A percentile compares a stretch with the other conserved stretches of the same genome.
These are phyloP conservation scores for Brassica nigra DNA, from an alignment of 345 rosid species.

Conservation along the genomic window DNA sequence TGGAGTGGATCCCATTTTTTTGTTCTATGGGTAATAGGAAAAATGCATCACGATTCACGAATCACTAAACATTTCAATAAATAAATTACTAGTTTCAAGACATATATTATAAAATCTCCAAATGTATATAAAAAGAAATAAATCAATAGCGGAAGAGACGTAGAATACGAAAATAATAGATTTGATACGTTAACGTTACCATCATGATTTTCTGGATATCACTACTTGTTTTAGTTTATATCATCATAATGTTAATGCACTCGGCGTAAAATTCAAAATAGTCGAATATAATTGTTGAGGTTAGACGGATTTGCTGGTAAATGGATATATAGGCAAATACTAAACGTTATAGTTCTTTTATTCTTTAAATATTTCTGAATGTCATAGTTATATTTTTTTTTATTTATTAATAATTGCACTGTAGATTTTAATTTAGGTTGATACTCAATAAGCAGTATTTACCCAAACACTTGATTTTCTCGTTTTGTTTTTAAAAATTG, in stretches of 20 bases:
- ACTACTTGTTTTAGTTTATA: conserved; percentile 4
- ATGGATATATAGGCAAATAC: neutral
- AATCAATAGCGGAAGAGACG: neutral
- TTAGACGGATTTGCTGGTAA: neutral
- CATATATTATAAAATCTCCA: neutral
- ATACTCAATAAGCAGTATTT: too few relatives aligned
- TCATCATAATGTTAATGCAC: neutral
- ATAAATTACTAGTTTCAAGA: neutral
- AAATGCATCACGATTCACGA: conserved; percentile 30
- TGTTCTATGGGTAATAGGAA: neutral
- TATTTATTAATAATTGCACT: too few relatives aligned
- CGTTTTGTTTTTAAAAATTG: too few relatives aligned
- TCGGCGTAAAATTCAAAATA: too few relatives aligned
- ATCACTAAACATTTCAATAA: conserved; percentile 20
- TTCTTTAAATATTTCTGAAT: neutral
- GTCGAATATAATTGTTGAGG: neutral
- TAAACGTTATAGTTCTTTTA: neutral
- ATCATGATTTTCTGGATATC: neutral
- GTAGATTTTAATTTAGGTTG: too few relatives aligned
- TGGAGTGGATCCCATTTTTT: conserved; percentile 12
- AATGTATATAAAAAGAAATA: neutral
- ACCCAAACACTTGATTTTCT: too few relatives aligned
- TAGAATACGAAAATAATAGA: neutral
- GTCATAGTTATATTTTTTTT: too few relatives aligned
- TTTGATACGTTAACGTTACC: neutral